Evolutionary conservation across 176 grass and related monocot species (phyloP), one percentile per base, ranked within the genome.

Genomic region (Musa beccarii): DNA sequence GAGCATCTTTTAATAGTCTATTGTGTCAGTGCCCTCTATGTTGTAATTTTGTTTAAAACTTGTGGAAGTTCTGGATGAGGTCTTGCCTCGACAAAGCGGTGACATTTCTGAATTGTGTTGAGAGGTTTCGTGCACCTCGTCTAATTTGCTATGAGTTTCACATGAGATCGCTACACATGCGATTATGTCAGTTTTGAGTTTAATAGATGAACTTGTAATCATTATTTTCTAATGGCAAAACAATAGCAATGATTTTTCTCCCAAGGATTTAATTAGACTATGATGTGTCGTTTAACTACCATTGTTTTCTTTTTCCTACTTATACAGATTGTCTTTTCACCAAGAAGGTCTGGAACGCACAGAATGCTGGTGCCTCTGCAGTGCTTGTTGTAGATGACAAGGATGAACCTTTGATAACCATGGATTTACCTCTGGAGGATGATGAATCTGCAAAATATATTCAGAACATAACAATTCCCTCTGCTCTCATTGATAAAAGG

Each of bases 261-360:
- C 43, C 29, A n/a, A 70, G 49, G 68, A n/a, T 51, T 70, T n/a
- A 51, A 51, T 70, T 2, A 70, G 21, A 51, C 17, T 69, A 0
- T 49, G 17, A 14, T 49, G 70, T 43, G 22, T 69, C 12, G n/a
- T 68, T 9, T 77, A 49, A 49, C 22, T 8, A 43, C 26, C 28
- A 49, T 69, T 21, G 19, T 69, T 8, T 69, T 15, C 43, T 70
- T 70, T n/a, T 19, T 43, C n/a, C 17, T 29, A 74, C 53, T 62
- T 72, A 79, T 26, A 53, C 77, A 97, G 93, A 89, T 69, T 97
- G 93, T 65, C 84, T 97, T 68, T 97, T 97, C 78, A 90, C 87
- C 1, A 97, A 90, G 70, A 97, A 97, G 83, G 93, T 97, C 77
- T 92, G 87, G 87, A 92, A 97, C 89, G 93, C 93, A 15, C 93